Base-by-base conservation (phyloP, 352 stramenopile species). In the Globisporangium nunn region DNA sequence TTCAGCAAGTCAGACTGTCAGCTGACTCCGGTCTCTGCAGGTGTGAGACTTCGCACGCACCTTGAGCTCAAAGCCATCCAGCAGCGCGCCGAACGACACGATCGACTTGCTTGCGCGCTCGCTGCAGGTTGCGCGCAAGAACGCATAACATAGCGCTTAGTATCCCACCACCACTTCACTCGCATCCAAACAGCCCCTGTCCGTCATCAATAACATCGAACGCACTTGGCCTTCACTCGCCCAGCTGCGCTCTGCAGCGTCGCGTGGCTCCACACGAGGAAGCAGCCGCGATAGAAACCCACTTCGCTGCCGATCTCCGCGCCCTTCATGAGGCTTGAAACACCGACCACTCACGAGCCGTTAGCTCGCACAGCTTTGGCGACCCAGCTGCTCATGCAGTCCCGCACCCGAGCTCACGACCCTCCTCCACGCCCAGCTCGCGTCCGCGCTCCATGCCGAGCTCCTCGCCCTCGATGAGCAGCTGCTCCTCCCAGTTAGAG, bases 271-370 rank as follows among this genome's bases (percentile, higher is more conserved):
- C 81, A 93, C 44, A 88, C 72, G 10, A 75, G 52, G 61, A 81
- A 86, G 64, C 83, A 93, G 29, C 83, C 83, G 41, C 83, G 75
- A 58, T 93, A 93, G 60, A 93, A 93, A 0, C 83, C 83, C 46
- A 91, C 53, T 58, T 93, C 83, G n/a, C 75, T 81, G 33, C 83
- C 83, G 39, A 93, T 86, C 68, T 93, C 83, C 2, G 74, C 80
- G 40, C 83, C 83, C 65, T 93, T 93, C 56, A 85, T 71, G 31
- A 47, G 17, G 5, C 43, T 47, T 2, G 6, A 37, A 37, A 8
- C 23, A 23, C 23, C 23, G 23, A 23, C 23, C 23, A 23, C 23
- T 23, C 23, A 23, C 23, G 23, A 23, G 23, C 23, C 23, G 23
- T 23, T 23, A 23, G 23, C 23, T 37, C 33, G 33, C 6, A 8